These are phyloP conservation scores for Malus hybrid DNA, from an alignment of 331 rosid genomes.

Conservation along the genomic window DNA sequence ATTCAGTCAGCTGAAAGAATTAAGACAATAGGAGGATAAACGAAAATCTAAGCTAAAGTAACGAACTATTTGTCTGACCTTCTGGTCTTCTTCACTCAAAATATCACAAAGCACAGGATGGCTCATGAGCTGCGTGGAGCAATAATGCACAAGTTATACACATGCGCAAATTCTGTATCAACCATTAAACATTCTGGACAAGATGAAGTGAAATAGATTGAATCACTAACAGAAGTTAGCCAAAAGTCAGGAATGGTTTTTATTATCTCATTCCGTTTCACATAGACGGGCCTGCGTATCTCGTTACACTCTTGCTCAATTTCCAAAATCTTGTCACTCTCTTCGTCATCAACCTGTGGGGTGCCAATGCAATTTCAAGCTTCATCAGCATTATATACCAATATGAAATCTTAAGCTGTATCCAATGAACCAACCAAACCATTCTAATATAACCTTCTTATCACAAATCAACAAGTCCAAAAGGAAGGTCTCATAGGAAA, in stretches of 20 bases:
- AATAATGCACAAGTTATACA: slow-evolving; percentile 10
- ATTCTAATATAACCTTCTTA: background rate
- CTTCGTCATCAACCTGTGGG: slow-evolving; percentile 62
- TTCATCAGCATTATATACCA: slow-evolving; percentile 3
- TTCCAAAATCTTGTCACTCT: slow-evolving; percentile 62
- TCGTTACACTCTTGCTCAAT: slow-evolving; percentile 77
- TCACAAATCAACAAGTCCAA: background rate
- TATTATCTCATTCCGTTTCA: slow-evolving; percentile 61
- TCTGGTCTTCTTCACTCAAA: slow-evolving; percentile 69
- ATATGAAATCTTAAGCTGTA: background rate
- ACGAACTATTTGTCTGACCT: slow-evolving; percentile 37
- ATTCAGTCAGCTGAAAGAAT: slow-evolving; percentile 2
- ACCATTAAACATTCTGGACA: background rate
- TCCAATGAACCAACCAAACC: background rate
- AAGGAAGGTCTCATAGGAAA: background rate
- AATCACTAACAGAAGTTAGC: slow-evolving; percentile 75
- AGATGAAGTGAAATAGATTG: background rate
- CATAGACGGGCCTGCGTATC: slow-evolving; percentile 64
- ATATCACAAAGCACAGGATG: slow-evolving; percentile 76
- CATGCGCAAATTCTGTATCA: background rate
- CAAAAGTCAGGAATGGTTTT: slow-evolving; percentile 84
- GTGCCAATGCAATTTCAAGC: slow-evolving; percentile 13
- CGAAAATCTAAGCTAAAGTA: background rate
- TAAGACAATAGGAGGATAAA: slow-evolving; percentile 1
- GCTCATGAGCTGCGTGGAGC: slow-evolving; percentile 64